Evolutionary conservation across 768 basidiomycete species (phyloP).

Genomic region (Panus rudis): DNA sequence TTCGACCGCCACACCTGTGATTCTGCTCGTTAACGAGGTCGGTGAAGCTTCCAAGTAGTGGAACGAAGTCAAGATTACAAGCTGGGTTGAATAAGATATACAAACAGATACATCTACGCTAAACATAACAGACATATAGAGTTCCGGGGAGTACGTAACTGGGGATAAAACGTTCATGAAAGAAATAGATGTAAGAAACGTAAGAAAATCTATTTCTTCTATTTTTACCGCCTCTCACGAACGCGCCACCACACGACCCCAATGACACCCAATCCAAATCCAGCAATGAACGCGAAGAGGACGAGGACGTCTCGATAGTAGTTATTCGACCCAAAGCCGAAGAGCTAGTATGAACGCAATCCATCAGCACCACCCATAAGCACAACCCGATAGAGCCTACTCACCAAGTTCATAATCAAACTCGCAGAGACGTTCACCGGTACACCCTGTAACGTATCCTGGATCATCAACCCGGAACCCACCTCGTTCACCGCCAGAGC

Average conservation of each 20-base stretch:
- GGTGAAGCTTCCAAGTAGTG: no score
- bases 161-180: no score
- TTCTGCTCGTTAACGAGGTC: no score
- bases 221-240: conserved; percentile 62
- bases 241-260: conserved; percentile 71
- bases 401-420: conserved; percentile 79
- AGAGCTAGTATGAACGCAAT: conserved; percentile 46
- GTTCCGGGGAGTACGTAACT: no score
- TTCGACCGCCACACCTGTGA: no score
- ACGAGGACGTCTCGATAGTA: conserved; percentile 91
- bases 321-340: conserved; percentile 75
- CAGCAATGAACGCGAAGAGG: conserved; percentile 78
- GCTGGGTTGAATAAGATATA: no score
- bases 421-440: conserved; percentile 73
- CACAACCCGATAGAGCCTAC: conserved; percentile 19
- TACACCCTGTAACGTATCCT: conserved; percentile 74
- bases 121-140: no score
- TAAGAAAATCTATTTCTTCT: no score
- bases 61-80: no score
- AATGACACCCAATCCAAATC: conserved; percentile 68
- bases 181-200: no score
- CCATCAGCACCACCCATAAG: conserved; percentile 4
- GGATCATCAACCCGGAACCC: conserved; percentile 77
- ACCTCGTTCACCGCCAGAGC: conserved; percentile 92
- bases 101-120: no score